Evolutionary conservation across 164 flowering plant genomes (phyloP).

Genomic region (Nelumbo lutea): DNA sequence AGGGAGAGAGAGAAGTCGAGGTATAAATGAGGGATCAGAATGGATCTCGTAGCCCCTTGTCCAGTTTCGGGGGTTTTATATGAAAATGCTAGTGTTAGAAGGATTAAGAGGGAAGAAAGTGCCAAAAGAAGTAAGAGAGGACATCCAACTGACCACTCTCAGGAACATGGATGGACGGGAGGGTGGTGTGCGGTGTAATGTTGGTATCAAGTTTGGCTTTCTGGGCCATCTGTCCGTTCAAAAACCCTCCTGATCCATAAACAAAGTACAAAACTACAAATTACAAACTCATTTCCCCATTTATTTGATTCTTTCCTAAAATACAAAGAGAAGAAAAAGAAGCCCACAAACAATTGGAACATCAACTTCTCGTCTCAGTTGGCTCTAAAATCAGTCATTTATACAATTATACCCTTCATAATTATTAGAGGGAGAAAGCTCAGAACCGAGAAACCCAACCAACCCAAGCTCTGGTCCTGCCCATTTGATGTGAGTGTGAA

Average conservation of each 20-base stretch:
- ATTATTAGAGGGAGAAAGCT: no score
- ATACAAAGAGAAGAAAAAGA: no score
- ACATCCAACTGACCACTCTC: neutral
- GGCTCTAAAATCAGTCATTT: no score
- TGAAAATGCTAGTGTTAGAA: neutral
- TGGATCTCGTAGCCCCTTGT: neutral
- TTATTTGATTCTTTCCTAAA: no score
- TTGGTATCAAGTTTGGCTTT: neutral
- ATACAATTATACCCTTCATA: no score
- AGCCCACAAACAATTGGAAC: no score
- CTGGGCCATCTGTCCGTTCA: neutral
- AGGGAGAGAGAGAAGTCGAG: neutral
- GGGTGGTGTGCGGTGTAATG: conserved; percentile 1
- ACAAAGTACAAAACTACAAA: no score
- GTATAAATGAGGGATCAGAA: no score
- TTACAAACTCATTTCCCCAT: no score
- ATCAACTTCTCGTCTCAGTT: neutral
- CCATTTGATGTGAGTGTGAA: neutral
- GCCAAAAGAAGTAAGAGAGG: no score
- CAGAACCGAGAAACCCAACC: no score
- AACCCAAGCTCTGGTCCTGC: neutral
- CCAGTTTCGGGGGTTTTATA: neutral
- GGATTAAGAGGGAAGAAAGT: neutral
- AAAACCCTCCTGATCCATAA: neutral
- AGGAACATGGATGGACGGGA: neutral